Base-by-base conservation (phyloP, 371 early-diverging fungal species). In the Mucor ambiguus region DNA sequence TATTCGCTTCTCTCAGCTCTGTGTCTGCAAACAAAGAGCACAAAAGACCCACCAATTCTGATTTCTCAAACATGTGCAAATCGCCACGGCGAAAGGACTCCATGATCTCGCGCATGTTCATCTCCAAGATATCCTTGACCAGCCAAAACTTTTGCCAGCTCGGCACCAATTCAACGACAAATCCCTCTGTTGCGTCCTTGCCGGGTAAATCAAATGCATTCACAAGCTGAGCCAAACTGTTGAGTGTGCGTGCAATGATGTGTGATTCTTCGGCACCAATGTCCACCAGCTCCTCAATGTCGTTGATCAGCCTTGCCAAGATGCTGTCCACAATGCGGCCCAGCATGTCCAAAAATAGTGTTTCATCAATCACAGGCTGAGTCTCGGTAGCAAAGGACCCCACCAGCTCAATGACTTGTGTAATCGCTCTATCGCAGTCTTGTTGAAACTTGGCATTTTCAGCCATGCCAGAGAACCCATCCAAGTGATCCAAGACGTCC, bases 1-100 rank as follows among this genome's bases (percentile, higher is more conserved):
- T 67, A 67, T 86, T 89, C 26, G 72, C 68, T 28, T 79, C 78
- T 35, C 93, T 79, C 28, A 89, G 70, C 10, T 86, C 84, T 11
- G 90, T 89, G 60, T 91, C 90, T 8, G 91, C 87, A 80, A 93
- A 93, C 37, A 93, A 64, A 0, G 90, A 86, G 67, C 87, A 85
- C 0, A 91, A 65, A 8, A 93, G 73, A 5, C 79, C 64, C 12
- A 78, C 69, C 41, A 93, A 69, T 67, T 91, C 91, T 5, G 67
- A 61, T 26, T 75, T 80, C n/a, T 72, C 68, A 74, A 92, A 90
- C 78, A 80, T 84, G 38, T 71, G 75, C 30, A 91, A 70, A 30
- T 83, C 77, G 18, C 86, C 85, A 2, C 75, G 80, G 33, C 86
- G 74, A 60, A 83, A 89, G 8, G 78, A 64, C 5, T 79, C 83